phyloP scores from a whole-genome alignment of 108 stramenopile genomes.

The Phaeodactylum tricornutum region DNA sequence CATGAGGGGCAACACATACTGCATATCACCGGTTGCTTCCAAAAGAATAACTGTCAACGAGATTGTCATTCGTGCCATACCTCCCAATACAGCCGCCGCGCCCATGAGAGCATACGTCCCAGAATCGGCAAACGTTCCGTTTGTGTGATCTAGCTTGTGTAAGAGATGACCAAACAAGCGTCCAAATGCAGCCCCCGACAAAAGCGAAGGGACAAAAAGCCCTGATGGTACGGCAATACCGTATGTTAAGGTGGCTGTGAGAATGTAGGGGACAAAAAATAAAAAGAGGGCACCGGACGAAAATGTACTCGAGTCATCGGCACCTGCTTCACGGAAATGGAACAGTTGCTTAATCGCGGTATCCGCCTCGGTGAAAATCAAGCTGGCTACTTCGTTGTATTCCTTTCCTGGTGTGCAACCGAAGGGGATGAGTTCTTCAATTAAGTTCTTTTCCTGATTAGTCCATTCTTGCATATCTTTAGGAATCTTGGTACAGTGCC shows the following conservation, averaged over 20 bases:
- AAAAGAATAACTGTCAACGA: constrained; percentile 93
- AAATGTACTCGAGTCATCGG: constrained; percentile 79
- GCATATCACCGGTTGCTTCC: constrained; percentile 97
- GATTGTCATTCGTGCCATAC: constrained; percentile 99
- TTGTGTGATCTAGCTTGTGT: constrained; percentile 91
- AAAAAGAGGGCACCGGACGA: constrained; percentile 87
- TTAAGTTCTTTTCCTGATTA: constrained; percentile 88
- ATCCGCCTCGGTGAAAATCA: constrained; percentile 91
- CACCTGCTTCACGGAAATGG: constrained; percentile 92
- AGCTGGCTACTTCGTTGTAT: constrained; percentile 95
- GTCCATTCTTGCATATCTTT: constrained; percentile 94
- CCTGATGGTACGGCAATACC: constrained; percentile 91
- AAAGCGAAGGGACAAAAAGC: constrained; percentile 83
- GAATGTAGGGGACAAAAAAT: constrained; percentile 90
- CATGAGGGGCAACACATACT: constrained; percentile 98
- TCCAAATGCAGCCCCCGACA: constrained; percentile 85
- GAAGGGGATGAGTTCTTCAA: constrained; percentile 83
- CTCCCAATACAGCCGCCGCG: constrained; percentile 90
- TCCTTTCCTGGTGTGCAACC: constrained; percentile 81
- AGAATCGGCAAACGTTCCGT: constrained; percentile 93
- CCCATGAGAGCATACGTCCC: constrained; percentile 97
- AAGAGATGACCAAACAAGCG: constrained; percentile 91
- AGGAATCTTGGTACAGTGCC: constrained; percentile 78
- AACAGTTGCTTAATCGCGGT: constrained; percentile 93
- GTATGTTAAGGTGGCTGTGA: constrained; percentile 76